A percentile compares a stretch with the other conserved stretches of the same genome.
phyloP scores from a whole-genome alignment of 1,284 basidiomycete species.

The Moniliophthora roreri region DNA sequence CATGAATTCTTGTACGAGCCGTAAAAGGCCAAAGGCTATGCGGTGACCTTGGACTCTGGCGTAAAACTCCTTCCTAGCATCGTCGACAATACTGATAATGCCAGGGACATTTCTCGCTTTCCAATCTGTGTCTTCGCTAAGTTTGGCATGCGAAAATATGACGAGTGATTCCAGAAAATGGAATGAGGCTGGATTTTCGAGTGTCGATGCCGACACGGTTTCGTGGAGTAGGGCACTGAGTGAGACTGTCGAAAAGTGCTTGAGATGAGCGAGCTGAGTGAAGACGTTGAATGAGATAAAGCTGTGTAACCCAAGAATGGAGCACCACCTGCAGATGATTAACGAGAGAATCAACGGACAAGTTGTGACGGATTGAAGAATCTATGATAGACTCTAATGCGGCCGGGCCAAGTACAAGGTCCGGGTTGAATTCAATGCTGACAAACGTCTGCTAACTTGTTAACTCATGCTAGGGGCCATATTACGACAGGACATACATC shows the following conservation, averaged over 20 bases:
- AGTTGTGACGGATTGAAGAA: conserved; percentile 50
- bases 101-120: conserved; percentile 19
- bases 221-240: conserved; percentile 43
- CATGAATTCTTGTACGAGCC: conserved; percentile 43
- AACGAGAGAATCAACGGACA: conserved; percentile 54
- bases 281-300: background rate
- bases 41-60: conserved; percentile 35
- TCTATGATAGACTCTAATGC: conserved; percentile 54
- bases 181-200: conserved; percentile 27
- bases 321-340: conserved; percentile 57
- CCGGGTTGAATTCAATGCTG: conserved; percentile 54
- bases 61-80: conserved; percentile 38
- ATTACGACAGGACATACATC: conserved; percentile 34
- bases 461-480: background rate
- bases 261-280: conserved; percentile 57
- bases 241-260: conserved; percentile 62
- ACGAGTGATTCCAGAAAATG: conserved; percentile 43
- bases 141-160: conserved; percentile 29
- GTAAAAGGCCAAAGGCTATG: conserved; percentile 47
- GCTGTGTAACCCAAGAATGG: background rate
- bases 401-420: conserved; percentile 60
- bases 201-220: conserved; percentile 24
- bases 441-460: conserved; percentile 57
- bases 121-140: conserved; percentile 21
- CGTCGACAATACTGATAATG: conserved; percentile 35